Conservation (phyloP, 306 rosid species). For the Senna tora region DNA sequence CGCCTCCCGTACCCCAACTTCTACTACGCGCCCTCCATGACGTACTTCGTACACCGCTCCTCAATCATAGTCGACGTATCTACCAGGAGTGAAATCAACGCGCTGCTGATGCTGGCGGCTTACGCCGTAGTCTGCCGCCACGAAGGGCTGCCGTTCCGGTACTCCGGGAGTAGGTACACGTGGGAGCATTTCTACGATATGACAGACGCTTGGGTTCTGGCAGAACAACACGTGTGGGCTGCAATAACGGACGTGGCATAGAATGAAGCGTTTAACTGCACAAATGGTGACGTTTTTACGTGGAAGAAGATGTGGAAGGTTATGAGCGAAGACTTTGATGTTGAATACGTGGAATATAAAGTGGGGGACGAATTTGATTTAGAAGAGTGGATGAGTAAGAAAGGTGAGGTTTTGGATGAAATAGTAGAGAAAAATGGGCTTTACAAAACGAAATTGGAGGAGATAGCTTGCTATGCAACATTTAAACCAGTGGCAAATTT, state of each 20-base stretch:
- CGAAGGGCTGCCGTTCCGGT: conserved; percentile 39
- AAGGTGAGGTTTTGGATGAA: conserved; percentile 47
- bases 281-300: conserved; percentile 44
- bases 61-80: conserved; percentile 45
- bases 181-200: conserved; percentile 59
- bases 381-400: conserved; percentile 43
- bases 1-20: conserved; percentile 48
- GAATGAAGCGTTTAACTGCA: conserved; percentile 50
- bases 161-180: conserved; percentile 40
- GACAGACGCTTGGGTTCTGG: conserved; percentile 40
- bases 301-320: conserved; percentile 50
- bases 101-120: conserved; percentile 13
- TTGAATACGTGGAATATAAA: conserved; percentile 41
- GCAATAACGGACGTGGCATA: conserved; percentile 29
- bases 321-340: conserved; percentile 4
- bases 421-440: conserved; percentile 49
- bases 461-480: conserved; percentile 28
- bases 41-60: conserved; percentile 46
- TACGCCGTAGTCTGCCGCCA: conserved; percentile 42
- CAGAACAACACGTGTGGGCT: conserved; percentile 56
- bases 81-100: conserved; percentile 13
- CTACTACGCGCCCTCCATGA: conserved; percentile 28
- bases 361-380: conserved; percentile 37
- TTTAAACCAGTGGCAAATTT: conserved; percentile 2
- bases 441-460: conserved; percentile 43